phyloP scores from a whole-genome alignment of 805 yeast species.

The Kuraishia ogatae region DNA sequence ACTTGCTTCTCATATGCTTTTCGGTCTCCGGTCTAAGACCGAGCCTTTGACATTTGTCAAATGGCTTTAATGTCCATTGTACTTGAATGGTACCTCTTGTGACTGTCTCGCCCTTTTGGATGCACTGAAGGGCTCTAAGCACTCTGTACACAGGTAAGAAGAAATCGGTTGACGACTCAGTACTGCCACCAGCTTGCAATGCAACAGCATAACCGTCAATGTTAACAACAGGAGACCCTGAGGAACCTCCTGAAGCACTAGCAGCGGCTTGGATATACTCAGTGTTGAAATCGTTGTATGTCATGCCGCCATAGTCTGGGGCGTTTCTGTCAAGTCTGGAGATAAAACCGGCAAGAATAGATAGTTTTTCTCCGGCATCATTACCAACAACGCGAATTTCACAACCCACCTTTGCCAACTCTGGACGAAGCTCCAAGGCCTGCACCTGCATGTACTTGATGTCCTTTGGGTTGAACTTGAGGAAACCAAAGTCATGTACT shows the following conservation, averaged over 20 bases:
- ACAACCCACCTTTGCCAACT: slow-evolving; percentile 81
- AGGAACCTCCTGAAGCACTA: slow-evolving; percentile 90
- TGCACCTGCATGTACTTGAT: slow-evolving; percentile 69
- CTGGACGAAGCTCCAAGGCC: slow-evolving; percentile 66
- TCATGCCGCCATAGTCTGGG: slow-evolving; percentile 82
- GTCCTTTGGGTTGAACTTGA: slow-evolving; percentile 62
- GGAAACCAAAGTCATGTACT: slow-evolving; percentile 89
- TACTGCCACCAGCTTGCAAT: slow-evolving; percentile 87
- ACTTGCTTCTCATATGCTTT: slow-evolving; percentile 51
- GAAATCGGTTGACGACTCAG: slow-evolving; percentile 89
- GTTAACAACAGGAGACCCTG: slow-evolving; percentile 95
- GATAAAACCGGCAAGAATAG: slow-evolving; percentile 82
- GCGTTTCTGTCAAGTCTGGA: slow-evolving; percentile 86
- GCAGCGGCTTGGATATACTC: slow-evolving; percentile 96
- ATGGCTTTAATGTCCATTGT: slow-evolving; percentile 82
- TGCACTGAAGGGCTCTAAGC: slow-evolving; percentile 67
- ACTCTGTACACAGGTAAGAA: slow-evolving; percentile 83
- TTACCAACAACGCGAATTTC: slow-evolving; percentile 94
- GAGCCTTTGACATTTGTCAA: slow-evolving; percentile 81
- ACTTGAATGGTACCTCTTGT: slow-evolving; percentile 90
- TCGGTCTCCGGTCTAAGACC: slow-evolving; percentile 77
- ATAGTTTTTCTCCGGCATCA: slow-evolving; percentile 91
- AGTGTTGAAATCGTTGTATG: slow-evolving; percentile 89
- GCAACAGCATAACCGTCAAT: slow-evolving; percentile 85
- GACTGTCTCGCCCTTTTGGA: slow-evolving; percentile 50